Evolutionary conservation across 2,329 filamentous ascomycete species (phyloP).

Genomic region (Graphilbum fragrans): DNA sequence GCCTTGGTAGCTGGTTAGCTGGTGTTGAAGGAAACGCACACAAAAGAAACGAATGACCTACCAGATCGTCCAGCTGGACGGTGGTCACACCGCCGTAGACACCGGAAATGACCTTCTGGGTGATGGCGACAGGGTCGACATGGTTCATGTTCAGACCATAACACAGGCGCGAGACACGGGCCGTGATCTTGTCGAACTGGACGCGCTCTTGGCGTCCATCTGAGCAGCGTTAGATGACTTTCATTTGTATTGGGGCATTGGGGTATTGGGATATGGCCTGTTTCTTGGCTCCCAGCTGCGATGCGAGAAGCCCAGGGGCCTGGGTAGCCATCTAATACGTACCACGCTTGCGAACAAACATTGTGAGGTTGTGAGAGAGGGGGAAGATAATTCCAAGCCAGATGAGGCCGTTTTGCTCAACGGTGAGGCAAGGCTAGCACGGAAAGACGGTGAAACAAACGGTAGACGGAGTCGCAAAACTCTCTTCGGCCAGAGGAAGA

Average conservation of each 20-base stretch:
- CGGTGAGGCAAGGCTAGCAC: no score
- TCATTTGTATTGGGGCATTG: no score
- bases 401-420: no score
- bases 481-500: no score
- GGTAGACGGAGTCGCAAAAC: no score
- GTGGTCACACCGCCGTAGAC: slow-evolving; percentile 98
- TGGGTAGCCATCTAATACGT: no score
- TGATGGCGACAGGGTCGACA: slow-evolving; percentile 95
- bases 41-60: slow-evolving; percentile 38
- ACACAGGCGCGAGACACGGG: slow-evolving; percentile 92
- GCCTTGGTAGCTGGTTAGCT: slow-evolving; percentile 44
- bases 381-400: no score
- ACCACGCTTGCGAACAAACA: slow-evolving; percentile 55
- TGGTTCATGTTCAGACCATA: slow-evolving; percentile 92
- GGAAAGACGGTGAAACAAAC: no score
- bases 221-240: no score
- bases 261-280: no score
- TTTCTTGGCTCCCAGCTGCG: no score
- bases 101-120: slow-evolving; percentile 98
- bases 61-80: slow-evolving; percentile 89
- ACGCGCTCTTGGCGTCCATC: slow-evolving; percentile 99
- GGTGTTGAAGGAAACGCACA: not conserved
- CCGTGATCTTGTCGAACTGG: slow-evolving; percentile 99
- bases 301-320: no score
- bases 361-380: slow-evolving; percentile 19